Conservation (phyloP, 345 rosid species). For the Boechera retrofracta region DNA sequence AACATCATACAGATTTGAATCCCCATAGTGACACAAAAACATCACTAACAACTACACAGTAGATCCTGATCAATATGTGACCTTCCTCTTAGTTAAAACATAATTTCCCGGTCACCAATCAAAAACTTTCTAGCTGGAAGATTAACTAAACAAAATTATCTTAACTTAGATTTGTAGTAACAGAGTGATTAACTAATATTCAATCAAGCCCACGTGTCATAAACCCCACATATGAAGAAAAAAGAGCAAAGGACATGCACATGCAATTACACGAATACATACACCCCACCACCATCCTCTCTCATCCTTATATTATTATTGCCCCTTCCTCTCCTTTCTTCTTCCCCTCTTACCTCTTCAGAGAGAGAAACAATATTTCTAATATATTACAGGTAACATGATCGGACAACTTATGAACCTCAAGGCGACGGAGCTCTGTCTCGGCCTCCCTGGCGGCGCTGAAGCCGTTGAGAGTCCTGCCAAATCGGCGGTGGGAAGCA, state of each 20-base stretch:
- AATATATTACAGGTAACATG: constrained; percentile 26
- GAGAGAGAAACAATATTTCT: constrained; percentile 24
- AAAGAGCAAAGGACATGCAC: constrained; percentile 44
- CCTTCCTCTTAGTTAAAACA: background rate
- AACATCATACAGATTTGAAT: background rate
- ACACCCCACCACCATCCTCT: constrained; percentile 40
- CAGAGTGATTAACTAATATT: constrained; percentile 17
- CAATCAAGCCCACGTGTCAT: constrained; percentile 41
- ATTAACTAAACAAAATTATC: constrained; percentile 14
- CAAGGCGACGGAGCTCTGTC: constrained; percentile 80
- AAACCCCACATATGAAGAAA: constrained; percentile 41
- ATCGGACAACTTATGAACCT: constrained; percentile 54
- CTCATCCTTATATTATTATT: constrained; percentile 41
- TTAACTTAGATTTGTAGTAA: constrained; percentile 12
- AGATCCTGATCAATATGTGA: background rate
- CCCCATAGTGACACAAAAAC: background rate
- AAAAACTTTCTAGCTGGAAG: constrained; percentile 1
- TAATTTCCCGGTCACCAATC: background rate
- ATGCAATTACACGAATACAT: constrained; percentile 36
- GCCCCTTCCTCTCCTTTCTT: constrained; percentile 31
- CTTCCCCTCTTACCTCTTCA: constrained; percentile 43
- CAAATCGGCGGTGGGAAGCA: constrained; percentile 48
- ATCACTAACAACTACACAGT: background rate
- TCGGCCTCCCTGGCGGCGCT: constrained; percentile 67
- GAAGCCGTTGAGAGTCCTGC: constrained; percentile 33